A percentile compares a stretch with the other conserved stretches of the same genome.
phyloP scores from a whole-genome alignment of 257 asterid genomes.

The Lycium barbarum region DNA sequence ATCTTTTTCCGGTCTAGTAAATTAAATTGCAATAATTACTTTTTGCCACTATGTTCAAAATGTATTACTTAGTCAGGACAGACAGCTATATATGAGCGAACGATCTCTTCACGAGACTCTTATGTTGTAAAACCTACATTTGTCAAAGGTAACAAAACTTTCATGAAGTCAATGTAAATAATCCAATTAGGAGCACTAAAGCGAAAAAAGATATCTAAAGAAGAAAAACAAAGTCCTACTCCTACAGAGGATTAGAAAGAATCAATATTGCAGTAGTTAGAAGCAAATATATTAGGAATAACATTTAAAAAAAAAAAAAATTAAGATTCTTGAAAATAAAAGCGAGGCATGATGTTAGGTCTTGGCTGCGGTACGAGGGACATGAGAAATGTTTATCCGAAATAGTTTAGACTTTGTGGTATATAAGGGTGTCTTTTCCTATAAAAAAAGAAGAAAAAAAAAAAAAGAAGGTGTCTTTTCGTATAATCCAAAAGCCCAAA shows the following conservation, averaged over 20 bases:
- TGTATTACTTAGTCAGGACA: constrained; percentile 10
- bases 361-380: background rate
- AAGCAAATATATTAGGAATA: background rate
- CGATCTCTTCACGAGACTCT: background rate
- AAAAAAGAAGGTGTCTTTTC: constrained; percentile 9
- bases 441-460: too few species aligned
- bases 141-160: background rate
- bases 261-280: background rate
- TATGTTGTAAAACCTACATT: background rate
- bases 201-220: background rate
- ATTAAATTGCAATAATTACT: background rate
- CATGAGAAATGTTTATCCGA: background rate
- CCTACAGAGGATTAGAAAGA: background rate
- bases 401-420: background rate
- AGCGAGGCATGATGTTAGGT: background rate
- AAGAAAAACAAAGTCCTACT: background rate
- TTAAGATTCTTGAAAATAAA: background rate
- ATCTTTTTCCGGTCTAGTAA: background rate
- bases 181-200: background rate
- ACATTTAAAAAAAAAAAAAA: background rate
- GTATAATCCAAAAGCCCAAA: constrained; percentile 26
- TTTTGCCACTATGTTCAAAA: background rate
- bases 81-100: background rate
- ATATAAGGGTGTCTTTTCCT: constrained; percentile 23
- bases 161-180: background rate